Percentiles rank a stretch among this genome's conserved stretches.
These are phyloP conservation scores for Ogataea allantospora DNA, from an alignment of 805 yeast species.

Conservation along the genomic window DNA sequence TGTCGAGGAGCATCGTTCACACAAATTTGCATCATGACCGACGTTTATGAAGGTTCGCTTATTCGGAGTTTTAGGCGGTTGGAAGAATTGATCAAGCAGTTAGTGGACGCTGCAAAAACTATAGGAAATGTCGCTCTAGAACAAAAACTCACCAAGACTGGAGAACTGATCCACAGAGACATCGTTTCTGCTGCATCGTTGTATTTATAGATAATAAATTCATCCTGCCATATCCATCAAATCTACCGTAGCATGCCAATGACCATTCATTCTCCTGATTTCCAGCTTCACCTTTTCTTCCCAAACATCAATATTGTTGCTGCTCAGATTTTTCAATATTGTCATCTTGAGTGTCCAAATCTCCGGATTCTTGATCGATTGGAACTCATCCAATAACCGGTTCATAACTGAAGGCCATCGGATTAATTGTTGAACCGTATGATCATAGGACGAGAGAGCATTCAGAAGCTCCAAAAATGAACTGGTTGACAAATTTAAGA, in stretches of 20 bases:
- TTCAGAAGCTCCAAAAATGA: slow-evolving; percentile 26
- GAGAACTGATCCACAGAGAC: slow-evolving; percentile 88
- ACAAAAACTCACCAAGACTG: slow-evolving; percentile 83
- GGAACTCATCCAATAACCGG: slow-evolving; percentile 26
- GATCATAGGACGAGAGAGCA: slow-evolving; percentile 20
- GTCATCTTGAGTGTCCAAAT: slow-evolving; percentile 22
- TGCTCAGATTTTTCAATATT: slow-evolving; percentile 18
- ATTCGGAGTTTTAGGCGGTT: slow-evolving; percentile 92
- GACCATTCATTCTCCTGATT: slow-evolving; percentile 25
- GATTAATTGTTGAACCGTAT: slow-evolving; percentile 27
- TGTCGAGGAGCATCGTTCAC: slow-evolving; percentile 95
- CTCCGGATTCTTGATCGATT: slow-evolving; percentile 19
- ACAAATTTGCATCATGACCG: slow-evolving; percentile 97
- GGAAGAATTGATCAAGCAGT: slow-evolving; percentile 89
- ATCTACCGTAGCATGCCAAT: slow-evolving; percentile 18
- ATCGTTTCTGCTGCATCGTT: slow-evolving; percentile 95
- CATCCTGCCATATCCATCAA: slow-evolving; percentile 22
- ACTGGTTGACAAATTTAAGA: slow-evolving; percentile 24
- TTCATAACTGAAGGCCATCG: slow-evolving; percentile 32
- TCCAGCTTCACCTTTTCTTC: slow-evolving; percentile 15
- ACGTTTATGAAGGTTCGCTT: slow-evolving; percentile 94
- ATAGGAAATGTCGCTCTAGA: slow-evolving; percentile 88
- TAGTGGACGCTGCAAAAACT: slow-evolving; percentile 88
- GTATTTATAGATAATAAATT: slow-evolving; percentile 47
- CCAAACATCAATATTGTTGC: slow-evolving; percentile 21